These are phyloP conservation scores for Ganoderma resinaceum DNA, from an alignment of 1,284 basidiomycete genomes.

Conservation along the genomic window DNA sequence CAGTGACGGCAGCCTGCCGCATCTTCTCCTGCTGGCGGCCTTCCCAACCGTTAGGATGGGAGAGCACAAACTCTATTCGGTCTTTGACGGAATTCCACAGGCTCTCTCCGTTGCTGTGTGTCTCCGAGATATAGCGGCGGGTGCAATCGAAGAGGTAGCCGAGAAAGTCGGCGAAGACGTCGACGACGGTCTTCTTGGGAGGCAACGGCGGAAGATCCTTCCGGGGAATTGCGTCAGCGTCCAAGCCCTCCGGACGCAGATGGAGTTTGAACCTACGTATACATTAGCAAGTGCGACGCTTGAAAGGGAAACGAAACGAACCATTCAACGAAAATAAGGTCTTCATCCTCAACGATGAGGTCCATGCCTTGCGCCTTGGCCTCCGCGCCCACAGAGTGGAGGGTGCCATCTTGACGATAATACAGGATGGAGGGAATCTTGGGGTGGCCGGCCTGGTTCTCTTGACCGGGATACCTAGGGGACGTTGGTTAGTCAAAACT, in stretches of 20 bases:
- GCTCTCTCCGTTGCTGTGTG: slow-evolving; percentile 48
- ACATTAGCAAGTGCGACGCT: neutral
- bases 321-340: slow-evolving; percentile 59
- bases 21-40: slow-evolving; percentile 50
- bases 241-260: slow-evolving; percentile 49
- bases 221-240: slow-evolving; percentile 32
- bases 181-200: slow-evolving; percentile 48
- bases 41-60: slow-evolving; percentile 55
- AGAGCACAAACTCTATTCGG: slow-evolving; percentile 45
- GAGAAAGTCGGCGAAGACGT: slow-evolving; percentile 62
- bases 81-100: slow-evolving; percentile 47
- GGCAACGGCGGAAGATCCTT: slow-evolving; percentile 52
- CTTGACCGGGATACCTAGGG: slow-evolving; percentile 51
- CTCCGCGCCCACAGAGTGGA: slow-evolving; percentile 60
- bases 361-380: slow-evolving; percentile 49
- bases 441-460: slow-evolving; percentile 48
- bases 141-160: slow-evolving; percentile 55
- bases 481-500: neutral
- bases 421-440: slow-evolving; percentile 66
- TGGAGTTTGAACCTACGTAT: slow-evolving; percentile 63
- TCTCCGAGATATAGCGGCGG: slow-evolving; percentile 53
- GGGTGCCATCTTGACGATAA: slow-evolving; percentile 53
- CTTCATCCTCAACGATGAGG: slow-evolving; percentile 52
- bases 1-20: slow-evolving; percentile 44
- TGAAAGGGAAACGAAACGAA: slow-evolving; percentile 33